Evolutionary conservation across 345 rosid genomes (phyloP).

Genomic region (Hirschfeldia incana): DNA sequence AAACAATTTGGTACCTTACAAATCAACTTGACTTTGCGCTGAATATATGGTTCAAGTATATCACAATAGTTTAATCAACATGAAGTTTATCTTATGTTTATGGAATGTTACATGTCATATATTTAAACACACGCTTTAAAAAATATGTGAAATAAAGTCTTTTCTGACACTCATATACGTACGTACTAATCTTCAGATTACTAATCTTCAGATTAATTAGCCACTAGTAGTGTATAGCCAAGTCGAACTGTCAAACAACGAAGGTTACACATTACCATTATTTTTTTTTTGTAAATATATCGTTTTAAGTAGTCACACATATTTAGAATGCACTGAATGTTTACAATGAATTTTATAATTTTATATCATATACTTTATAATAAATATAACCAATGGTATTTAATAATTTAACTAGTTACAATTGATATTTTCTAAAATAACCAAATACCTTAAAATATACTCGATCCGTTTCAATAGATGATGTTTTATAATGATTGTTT

Average conservation of each 20-base stretch:
- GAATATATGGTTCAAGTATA: not conserved
- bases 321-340: too few relatives aligned
- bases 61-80: conserved; percentile 18
- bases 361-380: too few relatives aligned
- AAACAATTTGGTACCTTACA: conserved; percentile 26
- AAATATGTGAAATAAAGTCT: not conserved
- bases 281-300: too few relatives aligned
- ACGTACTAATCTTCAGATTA: too few relatives aligned
- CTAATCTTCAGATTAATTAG: not conserved
- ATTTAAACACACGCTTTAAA: not conserved
- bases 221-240: not conserved
- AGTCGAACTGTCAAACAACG: not conserved
- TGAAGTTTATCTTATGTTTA: conserved; percentile 2
- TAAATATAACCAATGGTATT: too few relatives aligned
- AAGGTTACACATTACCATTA: not conserved
- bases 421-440: too few relatives aligned
- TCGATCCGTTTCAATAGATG: too few relatives aligned
- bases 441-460: too few relatives aligned
- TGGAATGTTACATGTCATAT: conserved; percentile 25
- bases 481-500: too few relatives aligned
- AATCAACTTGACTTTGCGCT: conserved; percentile 17
- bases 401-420: too few relatives aligned
- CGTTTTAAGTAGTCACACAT: too few relatives aligned
- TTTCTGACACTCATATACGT: not conserved
- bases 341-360: too few relatives aligned